Evolutionary conservation across 345 rosid species (phyloP), one percentile per base, ranked within the genome.

Genomic region (Carallia pectinifolia): DNA sequence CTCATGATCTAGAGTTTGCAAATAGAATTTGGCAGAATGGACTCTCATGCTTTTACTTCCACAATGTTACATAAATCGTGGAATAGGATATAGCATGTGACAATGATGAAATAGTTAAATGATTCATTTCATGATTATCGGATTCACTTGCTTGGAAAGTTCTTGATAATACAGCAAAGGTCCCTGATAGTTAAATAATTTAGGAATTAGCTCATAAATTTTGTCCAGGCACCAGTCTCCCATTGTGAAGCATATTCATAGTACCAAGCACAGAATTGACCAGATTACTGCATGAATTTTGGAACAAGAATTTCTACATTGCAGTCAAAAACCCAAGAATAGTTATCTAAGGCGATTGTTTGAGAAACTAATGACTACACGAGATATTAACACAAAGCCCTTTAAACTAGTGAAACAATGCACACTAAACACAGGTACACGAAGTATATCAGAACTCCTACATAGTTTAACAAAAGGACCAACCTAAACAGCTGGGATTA

Each of bases 301-400:
- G 10, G 52, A 62, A 30, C n/a, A 39, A 59, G 15, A 66, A 60
- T 53, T 16, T 27, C 53, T 53, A 66, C 27, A 54, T 62, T 60
- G 39, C 18, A 39, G 9, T 29, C 7, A 63, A 54, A 65, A 16
- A 58, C 44, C 44, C 13, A 18, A 31, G 19, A 61, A 65, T 12
- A 40, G 47, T 31, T 30, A 50, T 36, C n/a, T 59, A 37, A 19
- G 40, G 31, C 37, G 53, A 66, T 34, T 2, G 31, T 31, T 63
- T 48, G 30, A 59, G 6, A 59, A 30, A 58, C 15, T 15, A 27
- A 40, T 40, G 15, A 40, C 15, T 15, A 40, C 13, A 40, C 8
- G 44, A 40, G 48, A 40, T 1, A 40, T 15, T 40, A 40, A 8
- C 2, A 10, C 48, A 40, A 10, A 40, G 48, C 48, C 4, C 4